phyloP scores from a whole-genome alignment of 148 eudicot genomes.

The Dysphania ambrosioides region DNA sequence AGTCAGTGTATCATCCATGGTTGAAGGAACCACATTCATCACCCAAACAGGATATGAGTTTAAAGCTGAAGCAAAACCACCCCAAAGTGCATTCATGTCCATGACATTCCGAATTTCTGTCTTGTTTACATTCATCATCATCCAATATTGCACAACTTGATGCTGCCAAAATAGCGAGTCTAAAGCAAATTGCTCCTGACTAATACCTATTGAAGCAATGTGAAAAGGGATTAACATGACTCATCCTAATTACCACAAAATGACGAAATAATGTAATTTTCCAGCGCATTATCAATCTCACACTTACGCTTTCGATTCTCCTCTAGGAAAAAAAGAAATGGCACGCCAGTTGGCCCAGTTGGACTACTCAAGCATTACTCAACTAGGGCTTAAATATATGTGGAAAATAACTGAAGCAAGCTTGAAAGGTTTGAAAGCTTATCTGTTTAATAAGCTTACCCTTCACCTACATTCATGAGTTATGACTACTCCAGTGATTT shows the following conservation, averaged over 20 bases:
- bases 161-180: conserved; percentile 86
- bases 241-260: not conserved
- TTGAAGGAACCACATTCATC: conserved; percentile 87
- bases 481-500: no score
- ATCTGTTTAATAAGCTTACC: no score
- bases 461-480: no score
- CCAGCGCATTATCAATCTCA: not conserved
- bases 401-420: no score
- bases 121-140: conserved; percentile 64
- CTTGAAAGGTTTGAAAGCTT: no score
- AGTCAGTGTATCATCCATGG: conserved; percentile 57
- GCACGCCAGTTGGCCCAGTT: no score
- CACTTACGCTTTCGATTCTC: no score
- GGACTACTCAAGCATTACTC: no score
- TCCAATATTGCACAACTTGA: conserved; percentile 91
- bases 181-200: conserved; percentile 47
- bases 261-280: not conserved
- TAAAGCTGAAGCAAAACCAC: conserved; percentile 88
- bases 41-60: conserved; percentile 93
- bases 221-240: not conserved
- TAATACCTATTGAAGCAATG: conserved; percentile 45
- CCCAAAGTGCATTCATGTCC: conserved; percentile 91
- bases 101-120: conserved; percentile 75
- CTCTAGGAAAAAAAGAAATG: no score
- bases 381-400: no score